These are phyloP conservation scores for Petasospora rhodanensis DNA, from an alignment of 1,139 yeast species.

Conservation along the genomic window DNA sequence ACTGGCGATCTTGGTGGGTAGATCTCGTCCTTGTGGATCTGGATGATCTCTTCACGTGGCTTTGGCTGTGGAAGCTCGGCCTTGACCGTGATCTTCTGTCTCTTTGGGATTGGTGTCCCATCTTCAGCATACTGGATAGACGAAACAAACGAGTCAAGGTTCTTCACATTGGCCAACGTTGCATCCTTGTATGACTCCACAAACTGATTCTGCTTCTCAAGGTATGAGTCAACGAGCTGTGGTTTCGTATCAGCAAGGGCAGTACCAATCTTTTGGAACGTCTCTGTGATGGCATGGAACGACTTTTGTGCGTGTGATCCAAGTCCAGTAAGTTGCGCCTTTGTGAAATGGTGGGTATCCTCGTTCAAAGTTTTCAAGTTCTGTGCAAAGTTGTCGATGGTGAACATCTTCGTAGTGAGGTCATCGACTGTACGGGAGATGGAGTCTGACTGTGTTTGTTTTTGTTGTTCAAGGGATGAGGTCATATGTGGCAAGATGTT, in stretches of 20 bases:
- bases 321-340: conserved; percentile 3
- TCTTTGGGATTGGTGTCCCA: conserved; percentile 17
- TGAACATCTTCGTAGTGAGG: conserved; percentile 8
- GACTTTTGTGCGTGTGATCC: conserved; percentile 7
- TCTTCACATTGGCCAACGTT: conserved; percentile 3
- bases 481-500: too few relatives aligned
- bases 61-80: conserved; percentile 12
- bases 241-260: conserved; percentile 15
- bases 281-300: conserved; percentile 3
- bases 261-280: conserved; percentile 16
- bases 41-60: conserved; percentile 17
- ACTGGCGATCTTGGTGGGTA: conserved; percentile 2
- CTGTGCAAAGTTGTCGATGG: conserved; percentile 11
- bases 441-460: not conserved
- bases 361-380: conserved; percentile 13
- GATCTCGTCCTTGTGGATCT: conserved; percentile 12
- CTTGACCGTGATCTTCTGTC: conserved; percentile 14
- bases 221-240: conserved; percentile 16
- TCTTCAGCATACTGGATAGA: conserved; percentile 11
- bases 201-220: conserved; percentile 11
- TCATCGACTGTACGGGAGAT: conserved; percentile 3
- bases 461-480: too few relatives aligned
- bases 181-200: conserved; percentile 9
- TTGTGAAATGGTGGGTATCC: conserved; percentile 8
- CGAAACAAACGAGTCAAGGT: conserved; percentile 8